Base-by-base conservation (phyloP, 108 stramenopile genomes). In the Conticribra guillardii region DNA sequence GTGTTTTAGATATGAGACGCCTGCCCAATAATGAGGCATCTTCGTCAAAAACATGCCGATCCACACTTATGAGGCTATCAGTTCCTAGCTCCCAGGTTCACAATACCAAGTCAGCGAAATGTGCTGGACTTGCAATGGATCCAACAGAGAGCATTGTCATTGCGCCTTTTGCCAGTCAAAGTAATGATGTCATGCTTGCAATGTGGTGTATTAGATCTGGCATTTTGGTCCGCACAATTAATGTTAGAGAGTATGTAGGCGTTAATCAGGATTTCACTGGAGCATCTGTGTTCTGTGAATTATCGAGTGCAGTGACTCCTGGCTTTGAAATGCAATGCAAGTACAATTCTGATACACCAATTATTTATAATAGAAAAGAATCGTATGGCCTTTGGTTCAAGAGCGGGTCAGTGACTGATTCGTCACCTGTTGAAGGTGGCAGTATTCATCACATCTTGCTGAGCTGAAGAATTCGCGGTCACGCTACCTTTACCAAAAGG, bases 361-460 rank as follows among this genome's bases (percentile, higher is more conserved):
- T 30, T 14, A 54, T 67, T 17, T 23, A 41, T 32, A 17, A 60
- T 52, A 41, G 56, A 37, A 55, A n/a, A 0, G 22, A 41, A 21
- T 9, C 46, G 34, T 67, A 32, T 41, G 74, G 74, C 32, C 17
- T 61, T 5, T 75, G 74, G 74, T 75, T 53, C 59, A 75, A 75
- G 49, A 75, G 54, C 29, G 46, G 5, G 14, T 31, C 54, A 3
- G 28, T 19, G 2, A 7, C 24, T 19, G 18, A 31, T 15, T 28
- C 24, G 5, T 53, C 47, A 44, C 65, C 74, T 26, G 3, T 11
- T 18, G 57, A 37, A 26, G 58, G 22, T 46, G 74, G 74, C 28
- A 56, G 74, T 4, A 74, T 74, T 47, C 74, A 74, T 21, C 71
- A 73, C 31, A n/a, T n/a, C n/a, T n/a, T n/a, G n/a, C n/a, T n/a